These are phyloP conservation scores for Pichia sp. DNA, from an alignment of 1,139 yeast genomes.

Conservation along the genomic window DNA sequence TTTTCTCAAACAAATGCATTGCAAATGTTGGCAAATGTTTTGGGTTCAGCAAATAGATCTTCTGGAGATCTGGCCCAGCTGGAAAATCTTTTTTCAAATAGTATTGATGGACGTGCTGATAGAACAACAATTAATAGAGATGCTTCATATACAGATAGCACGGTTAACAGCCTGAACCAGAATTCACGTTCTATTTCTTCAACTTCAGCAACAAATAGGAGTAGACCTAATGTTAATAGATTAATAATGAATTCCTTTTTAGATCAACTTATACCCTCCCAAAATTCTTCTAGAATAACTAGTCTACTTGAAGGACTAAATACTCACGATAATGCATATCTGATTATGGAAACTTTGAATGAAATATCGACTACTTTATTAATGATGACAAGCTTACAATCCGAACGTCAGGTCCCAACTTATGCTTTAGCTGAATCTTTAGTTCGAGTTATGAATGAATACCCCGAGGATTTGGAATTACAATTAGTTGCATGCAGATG, in stretches of 20 bases:
- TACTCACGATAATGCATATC: constrained; percentile 41
- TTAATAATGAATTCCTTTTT: constrained; percentile 13
- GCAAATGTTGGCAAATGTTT: constrained; percentile 14
- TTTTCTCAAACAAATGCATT: constrained; percentile 5
- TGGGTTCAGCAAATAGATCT: constrained; percentile 2
- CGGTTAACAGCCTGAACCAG: no score
- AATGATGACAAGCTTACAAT: constrained; percentile 57
- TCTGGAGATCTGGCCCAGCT: background rate
- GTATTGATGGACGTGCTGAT: no score
- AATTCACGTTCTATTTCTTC: no score
- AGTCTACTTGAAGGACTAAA: constrained; percentile 38
- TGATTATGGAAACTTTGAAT: constrained; percentile 51
- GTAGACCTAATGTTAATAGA: constrained; percentile 4
- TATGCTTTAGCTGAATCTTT: constrained; percentile 50
- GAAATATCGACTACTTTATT: constrained; percentile 57
- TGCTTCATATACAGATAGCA: no score
- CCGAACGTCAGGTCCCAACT: constrained; percentile 62
- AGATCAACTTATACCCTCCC: constrained; percentile 9
- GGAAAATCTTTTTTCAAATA: background rate
- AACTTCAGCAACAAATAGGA: background rate
- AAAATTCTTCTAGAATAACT: constrained; percentile 18
- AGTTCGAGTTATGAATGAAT: constrained; percentile 52
- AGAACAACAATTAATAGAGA: no score
- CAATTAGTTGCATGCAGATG: constrained; percentile 84
- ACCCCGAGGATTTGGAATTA: constrained; percentile 66